Conservation (phyloP, 1,284 basidiomycete species). For the Apiotrichum montevideense region DNA sequence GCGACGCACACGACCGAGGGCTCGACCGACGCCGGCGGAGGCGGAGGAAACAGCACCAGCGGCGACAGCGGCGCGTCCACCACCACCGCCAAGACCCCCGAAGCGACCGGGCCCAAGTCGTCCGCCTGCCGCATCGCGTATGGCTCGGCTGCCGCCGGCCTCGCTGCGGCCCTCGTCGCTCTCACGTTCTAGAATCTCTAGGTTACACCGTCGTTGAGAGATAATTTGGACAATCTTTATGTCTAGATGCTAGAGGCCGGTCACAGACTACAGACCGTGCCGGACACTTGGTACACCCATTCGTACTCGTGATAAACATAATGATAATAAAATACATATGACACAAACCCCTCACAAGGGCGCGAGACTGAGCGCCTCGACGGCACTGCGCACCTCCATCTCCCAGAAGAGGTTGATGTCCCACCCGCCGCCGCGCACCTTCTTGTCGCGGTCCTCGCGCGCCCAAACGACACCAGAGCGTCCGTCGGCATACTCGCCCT, state of each 20-base stretch:
- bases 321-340: neutral
- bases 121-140: neutral
- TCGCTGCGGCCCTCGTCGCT: no score
- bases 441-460: slow-evolving; percentile 66
- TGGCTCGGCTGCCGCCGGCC: neutral
- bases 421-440: slow-evolving; percentile 80
- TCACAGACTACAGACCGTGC: no score
- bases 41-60: neutral
- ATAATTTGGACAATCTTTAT: no score
- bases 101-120: neutral
- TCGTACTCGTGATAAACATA: no score
- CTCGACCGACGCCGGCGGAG: no score
- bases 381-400: slow-evolving; percentile 67
- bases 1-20: neutral
- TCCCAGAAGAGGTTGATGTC: slow-evolving; percentile 78
- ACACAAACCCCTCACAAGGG: slow-evolving; percentile 21
- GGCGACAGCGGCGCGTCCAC: neutral
- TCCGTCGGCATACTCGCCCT: slow-evolving; percentile 40
- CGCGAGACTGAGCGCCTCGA: slow-evolving; percentile 58
- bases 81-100: neutral
- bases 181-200: no score
- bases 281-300: no score
- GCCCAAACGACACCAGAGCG: slow-evolving; percentile 58
- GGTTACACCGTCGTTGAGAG: no score
- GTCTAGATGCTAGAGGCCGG: no score